A percentile compares a stretch with the other conserved stretches of the same genome.
Conservation (phyloP, 192 early-diverging fungal genomes). For the Oehlia diaphana region DNA sequence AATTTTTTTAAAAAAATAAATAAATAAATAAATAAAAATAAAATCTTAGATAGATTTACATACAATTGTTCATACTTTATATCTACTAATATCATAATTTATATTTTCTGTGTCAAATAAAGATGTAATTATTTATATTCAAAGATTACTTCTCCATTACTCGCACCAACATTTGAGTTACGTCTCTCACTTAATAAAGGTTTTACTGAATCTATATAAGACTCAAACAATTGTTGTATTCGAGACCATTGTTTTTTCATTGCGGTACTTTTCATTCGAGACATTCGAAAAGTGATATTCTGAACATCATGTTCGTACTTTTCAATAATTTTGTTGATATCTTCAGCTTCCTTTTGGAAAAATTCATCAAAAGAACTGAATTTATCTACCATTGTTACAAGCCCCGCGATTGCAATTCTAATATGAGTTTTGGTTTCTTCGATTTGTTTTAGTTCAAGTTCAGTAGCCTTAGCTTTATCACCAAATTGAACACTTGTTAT, state of each 20-base stretch:
- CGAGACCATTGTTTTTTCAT: constrained; percentile 12
- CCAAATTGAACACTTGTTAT: not conserved
- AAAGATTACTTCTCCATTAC: no score
- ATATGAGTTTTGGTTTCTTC: not conserved
- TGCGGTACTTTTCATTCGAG: constrained; percentile 14
- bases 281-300: not conserved
- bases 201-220: no score
- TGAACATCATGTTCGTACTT: not conserved
- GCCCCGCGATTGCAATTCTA: not conserved
- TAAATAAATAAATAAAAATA: no score
- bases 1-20: no score
- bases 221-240: not conserved
- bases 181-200: no score
- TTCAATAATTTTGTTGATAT: not conserved
- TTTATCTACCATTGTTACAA: not conserved
- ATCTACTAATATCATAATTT: no score
- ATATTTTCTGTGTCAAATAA: no score
- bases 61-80: no score
- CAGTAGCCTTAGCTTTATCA: constrained; percentile 3
- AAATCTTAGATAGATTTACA: no score
- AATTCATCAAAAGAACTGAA: constrained; percentile 10
- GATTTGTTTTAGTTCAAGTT: constrained; percentile 11
- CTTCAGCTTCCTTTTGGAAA: not conserved
- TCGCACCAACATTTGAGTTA: no score
- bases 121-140: no score